These are phyloP conservation scores for Cydonia oblonga DNA, from an alignment of 331 rosid genomes.

Conservation along the genomic window DNA sequence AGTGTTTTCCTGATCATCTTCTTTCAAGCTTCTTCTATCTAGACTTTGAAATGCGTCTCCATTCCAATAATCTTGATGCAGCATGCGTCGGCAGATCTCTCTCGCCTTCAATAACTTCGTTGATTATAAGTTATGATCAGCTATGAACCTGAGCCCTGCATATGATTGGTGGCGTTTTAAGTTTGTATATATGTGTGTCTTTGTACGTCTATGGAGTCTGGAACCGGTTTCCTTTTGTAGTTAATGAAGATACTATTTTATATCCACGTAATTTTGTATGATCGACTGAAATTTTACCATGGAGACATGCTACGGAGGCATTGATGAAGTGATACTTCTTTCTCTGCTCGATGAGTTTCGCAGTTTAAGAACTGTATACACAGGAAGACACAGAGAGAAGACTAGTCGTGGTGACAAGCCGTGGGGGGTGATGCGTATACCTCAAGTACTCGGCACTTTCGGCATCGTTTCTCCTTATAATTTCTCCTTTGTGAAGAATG, in stretches of 20 bases:
- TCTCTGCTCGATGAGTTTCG: background rate
- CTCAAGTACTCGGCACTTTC: no score
- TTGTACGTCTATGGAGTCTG: conserved; percentile 26
- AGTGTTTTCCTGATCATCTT: conserved; percentile 21
- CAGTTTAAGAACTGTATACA: no score
- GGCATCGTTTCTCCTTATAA: no score
- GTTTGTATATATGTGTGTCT: conserved; percentile 41
- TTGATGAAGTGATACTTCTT: background rate
- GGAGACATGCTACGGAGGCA: background rate
- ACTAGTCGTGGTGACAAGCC: no score
- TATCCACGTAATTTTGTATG: background rate
- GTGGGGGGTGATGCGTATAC: no score
- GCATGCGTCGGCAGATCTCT: conserved; percentile 12
- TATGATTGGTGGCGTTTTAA: background rate
- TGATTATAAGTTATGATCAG: background rate
- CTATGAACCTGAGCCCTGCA: conserved; percentile 24
- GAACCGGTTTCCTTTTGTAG: conserved; percentile 21
- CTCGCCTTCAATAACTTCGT: background rate
- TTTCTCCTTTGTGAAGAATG: no score
- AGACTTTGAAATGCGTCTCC: background rate
- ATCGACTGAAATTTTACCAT: background rate
- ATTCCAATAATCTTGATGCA: conserved; percentile 19
- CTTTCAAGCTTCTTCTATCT: background rate
- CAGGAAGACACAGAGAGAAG: no score
- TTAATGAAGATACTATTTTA: background rate